Conservation (phyloP, 2,329 filamentous ascomycete genomes). For the Fonsecaea multimorphosa region DNA sequence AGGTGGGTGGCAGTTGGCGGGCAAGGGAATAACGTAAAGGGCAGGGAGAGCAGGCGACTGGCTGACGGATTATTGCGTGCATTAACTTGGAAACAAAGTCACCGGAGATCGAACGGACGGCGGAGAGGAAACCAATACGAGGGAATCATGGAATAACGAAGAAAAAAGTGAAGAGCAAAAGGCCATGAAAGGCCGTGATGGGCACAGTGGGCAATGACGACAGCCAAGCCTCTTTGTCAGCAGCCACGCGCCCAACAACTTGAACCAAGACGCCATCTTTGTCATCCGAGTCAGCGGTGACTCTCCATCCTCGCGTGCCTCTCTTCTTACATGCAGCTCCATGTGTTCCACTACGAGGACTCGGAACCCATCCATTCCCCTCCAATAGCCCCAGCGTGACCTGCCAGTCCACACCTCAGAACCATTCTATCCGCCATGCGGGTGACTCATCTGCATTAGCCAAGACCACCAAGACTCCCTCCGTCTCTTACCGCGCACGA, state of each 20-base stretch:
- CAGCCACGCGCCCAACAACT: not conserved
- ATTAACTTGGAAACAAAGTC: not conserved
- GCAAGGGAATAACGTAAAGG: not conserved
- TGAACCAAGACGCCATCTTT: not conserved
- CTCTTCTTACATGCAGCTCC: too few relatives aligned
- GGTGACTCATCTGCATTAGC: not conserved
- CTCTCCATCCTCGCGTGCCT: too few relatives aligned
- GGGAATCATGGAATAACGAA: not conserved
- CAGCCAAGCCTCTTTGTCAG: slow-evolving; percentile 10
- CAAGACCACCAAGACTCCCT: not conserved
- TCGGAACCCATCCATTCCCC: too few relatives aligned
- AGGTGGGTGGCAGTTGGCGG: not conserved
- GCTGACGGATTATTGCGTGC: not conserved
- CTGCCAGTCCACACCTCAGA: too few relatives aligned
- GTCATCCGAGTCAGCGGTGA: not conserved
- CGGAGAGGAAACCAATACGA: not conserved
- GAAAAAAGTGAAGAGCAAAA: not conserved
- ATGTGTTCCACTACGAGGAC: not conserved
- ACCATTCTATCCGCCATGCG: not conserved
- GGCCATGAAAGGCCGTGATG: not conserved
- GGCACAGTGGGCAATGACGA: slow-evolving; percentile 11
- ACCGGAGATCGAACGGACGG: not conserved
- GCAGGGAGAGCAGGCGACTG: not conserved
- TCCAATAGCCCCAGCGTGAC: not conserved
- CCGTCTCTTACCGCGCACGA: not conserved